These are phyloP conservation scores for Osmanthus fragrans DNA, from an alignment of 257 asterid genomes.

Conservation along the genomic window DNA sequence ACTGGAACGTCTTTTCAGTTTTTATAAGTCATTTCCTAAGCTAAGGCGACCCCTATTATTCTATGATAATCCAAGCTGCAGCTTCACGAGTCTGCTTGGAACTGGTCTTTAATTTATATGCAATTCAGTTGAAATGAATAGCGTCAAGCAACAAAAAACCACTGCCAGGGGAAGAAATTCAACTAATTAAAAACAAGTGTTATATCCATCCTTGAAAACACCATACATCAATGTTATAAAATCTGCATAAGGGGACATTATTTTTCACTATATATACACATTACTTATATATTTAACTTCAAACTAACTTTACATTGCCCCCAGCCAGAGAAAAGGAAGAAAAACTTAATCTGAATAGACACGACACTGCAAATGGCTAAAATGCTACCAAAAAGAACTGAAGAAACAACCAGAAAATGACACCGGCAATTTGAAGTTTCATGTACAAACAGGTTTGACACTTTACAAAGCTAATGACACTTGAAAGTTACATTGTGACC, in stretches of 20 bases:
- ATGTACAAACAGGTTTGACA: neutral
- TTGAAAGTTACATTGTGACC: slow-evolving; percentile 48
- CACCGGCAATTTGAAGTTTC: neutral
- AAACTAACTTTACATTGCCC: slow-evolving; percentile 15
- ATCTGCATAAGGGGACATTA: neutral
- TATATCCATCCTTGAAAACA: neutral
- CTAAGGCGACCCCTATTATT: no score
- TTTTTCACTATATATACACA: neutral
- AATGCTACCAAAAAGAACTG: slow-evolving; percentile 25
- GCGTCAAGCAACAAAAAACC: neutral
- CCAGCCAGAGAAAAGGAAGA: slow-evolving; percentile 22
- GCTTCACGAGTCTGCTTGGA: no score
- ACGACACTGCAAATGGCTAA: slow-evolving; percentile 18
- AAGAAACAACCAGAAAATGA: slow-evolving; percentile 19
- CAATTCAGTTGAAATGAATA: no score
- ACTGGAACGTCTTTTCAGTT: no score
- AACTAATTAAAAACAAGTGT: no score
- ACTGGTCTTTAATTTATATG: no score
- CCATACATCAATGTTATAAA: neutral
- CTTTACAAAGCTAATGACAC: slow-evolving; percentile 2
- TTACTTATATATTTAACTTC: slow-evolving; percentile 3
- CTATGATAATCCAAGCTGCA: no score
- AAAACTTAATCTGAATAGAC: slow-evolving; percentile 5
- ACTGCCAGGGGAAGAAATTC: no score
- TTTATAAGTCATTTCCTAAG: no score